Evolutionary conservation across 768 basidiomycete genomes (phyloP).

Genomic region (Lactarius pseudohatsudake): DNA sequence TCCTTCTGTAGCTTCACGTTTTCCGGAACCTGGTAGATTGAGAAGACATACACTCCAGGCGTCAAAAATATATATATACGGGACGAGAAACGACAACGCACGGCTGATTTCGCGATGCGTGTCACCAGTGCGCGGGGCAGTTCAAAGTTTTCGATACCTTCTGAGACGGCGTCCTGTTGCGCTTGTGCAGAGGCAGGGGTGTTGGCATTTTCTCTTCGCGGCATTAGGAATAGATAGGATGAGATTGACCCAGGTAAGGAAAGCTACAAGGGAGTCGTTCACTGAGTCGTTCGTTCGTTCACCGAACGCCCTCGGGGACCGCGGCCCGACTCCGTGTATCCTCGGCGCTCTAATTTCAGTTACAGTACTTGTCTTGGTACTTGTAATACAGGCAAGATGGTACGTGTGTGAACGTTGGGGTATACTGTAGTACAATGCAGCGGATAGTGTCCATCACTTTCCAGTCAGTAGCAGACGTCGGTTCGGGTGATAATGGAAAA

Average conservation of each 20-base stretch:
- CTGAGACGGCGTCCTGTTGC: conserved; percentile 77
- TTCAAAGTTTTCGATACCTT: conserved; percentile 88
- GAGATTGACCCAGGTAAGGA: neutral
- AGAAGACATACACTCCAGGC: neutral
- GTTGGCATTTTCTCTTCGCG: conserved; percentile 61
- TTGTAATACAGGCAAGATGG: conserved; percentile 4
- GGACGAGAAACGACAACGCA: conserved; percentile 40
- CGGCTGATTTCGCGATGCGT: conserved; percentile 82
- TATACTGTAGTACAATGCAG: neutral
- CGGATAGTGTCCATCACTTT: conserved; percentile 6
- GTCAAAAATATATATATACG: neutral
- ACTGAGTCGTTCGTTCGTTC: neutral
- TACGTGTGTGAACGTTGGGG: too few relatives aligned
- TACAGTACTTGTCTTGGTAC: conserved; percentile 1
- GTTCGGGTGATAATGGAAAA: too few relatives aligned
- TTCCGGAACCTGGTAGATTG: conserved; percentile 63
- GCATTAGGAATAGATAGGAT: conserved; percentile 44
- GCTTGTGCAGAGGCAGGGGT: conserved; percentile 66
- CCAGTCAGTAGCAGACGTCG: conserved; percentile 57
- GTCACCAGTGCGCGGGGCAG: conserved; percentile 81
- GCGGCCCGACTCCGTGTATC: neutral
- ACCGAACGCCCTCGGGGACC: neutral
- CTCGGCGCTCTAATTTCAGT: neutral
- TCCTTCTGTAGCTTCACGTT: conserved; percentile 89
- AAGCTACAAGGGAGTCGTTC: neutral